Base-by-base conservation (phyloP, 768 basidiomycete genomes). In the Serendipita sp. region DNA sequence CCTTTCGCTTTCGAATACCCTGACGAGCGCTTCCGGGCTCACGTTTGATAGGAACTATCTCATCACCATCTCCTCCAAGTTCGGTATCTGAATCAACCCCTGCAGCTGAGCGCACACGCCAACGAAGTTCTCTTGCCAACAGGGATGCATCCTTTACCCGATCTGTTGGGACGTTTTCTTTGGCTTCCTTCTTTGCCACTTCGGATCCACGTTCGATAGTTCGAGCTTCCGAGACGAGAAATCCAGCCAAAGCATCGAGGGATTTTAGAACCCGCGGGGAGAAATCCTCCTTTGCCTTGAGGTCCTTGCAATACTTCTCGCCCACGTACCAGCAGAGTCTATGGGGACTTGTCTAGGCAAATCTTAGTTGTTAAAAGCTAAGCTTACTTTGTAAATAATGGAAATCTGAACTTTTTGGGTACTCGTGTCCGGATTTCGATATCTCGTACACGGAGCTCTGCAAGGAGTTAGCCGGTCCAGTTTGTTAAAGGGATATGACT, bases 371-470 rank as follows among this genome's bases (percentile, higher is more conserved):
- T 18, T 52, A 63, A 58, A 66, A 65, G 65, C 1, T 23, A 11
- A 45, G 64, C 71, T 71, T 69, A 88, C 88, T 80, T 85, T 64
- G 84, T 76, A 69, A 93, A 90, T 71, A 85, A 77, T 0, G 91
- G 91, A 69, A 90, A 94, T 48, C 88, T 80, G 72, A 92, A 93
- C 72, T 89, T 89, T 73, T 88, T 92, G 0, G 95, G 93, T 0
- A 97, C 95, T 64, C 88, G 86, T 0, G 94, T 97, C 1, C 82
- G 79, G 67, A 91, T 88, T 73, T 99, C 95, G 69, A 99, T 96
- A 60, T 92, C 84, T 55, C 92, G 79, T 27, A 99, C 82, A 65
- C 83, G 83, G 18, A 98, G 78, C 74, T 99, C 92, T 95, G 73
- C 13, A 62, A 16, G 45, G 37, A 63, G 65, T 55, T 55, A 64